Base-by-base conservation (phyloP, 345 rosid species). In the Boechera stricta region DNA sequence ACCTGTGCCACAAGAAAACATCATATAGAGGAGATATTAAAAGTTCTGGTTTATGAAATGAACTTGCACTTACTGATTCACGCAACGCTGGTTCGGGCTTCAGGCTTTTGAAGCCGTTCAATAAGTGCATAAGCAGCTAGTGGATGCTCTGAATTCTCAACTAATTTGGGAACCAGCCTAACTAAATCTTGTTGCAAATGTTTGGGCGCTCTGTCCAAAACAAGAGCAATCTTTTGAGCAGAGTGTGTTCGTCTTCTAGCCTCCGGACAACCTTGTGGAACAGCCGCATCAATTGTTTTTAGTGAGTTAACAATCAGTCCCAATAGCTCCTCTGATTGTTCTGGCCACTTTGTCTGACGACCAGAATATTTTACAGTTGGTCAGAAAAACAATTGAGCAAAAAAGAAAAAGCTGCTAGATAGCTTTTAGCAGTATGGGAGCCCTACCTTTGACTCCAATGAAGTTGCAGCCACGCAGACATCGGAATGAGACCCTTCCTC, bases 291-390 rank as follows among this genome's bases (percentile, higher is more conserved):
- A 55, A 90, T 87, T 72, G 98, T 87, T 86, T 94, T 90, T 74
- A 96, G 85, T 63, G 98, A 96, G 82, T 96, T 91, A 13, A 96
- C 93, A 79, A 96, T 96, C 86, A 96, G 83, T 78, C 98, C 97
- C 67, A 96, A 75, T 36, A 96, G 93, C 87, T 96, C 99, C 88
- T 91, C 99, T 31, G 97, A 96, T 82, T 96, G 98, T 83, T 96
- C 98, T 1, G 97, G 96, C 97, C 98, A 91, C 85, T 93, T 93
- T 45, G 98, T 87, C 99, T 96, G 89, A 64, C 77, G 70, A 84
- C 65, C 67, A 38, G 77, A 26, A 21, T 2, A 32, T 70, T 42
- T 72, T 28, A 48, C 56, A 78, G 39, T 38, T 33, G 48, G 67
- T 69, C 68, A 80, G 74, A 53, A 74, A 41, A 73, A 63, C 21